These are phyloP conservation scores for Teratosphaeria nubilosa DNA, from an alignment of 2,329 filamentous ascomycete species.

Conservation along the genomic window DNA sequence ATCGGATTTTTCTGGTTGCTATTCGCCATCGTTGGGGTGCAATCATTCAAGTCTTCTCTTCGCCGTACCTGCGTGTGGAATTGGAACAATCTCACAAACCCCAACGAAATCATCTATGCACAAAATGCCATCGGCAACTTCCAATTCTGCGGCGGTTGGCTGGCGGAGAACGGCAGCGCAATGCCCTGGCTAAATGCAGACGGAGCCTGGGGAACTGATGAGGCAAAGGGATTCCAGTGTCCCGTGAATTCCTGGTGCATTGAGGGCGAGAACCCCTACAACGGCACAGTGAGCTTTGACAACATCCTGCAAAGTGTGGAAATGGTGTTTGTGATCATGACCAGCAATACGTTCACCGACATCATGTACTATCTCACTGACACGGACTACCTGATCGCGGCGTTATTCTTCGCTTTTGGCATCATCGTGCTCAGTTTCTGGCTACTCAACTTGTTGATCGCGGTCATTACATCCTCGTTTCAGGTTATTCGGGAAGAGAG, in stretches of 20 bases:
- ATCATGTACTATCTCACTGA: slow-evolving; percentile 88
- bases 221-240: slow-evolving; percentile 78
- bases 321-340: slow-evolving; percentile 96
- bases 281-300: slow-evolving; percentile 85
- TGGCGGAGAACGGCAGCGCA: slow-evolving; percentile 45
- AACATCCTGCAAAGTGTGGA: slow-evolving; percentile 88
- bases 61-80: slow-evolving; percentile 42
- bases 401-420: slow-evolving; percentile 60
- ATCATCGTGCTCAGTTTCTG: slow-evolving; percentile 93
- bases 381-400: slow-evolving; percentile 79
- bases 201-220: slow-evolving; percentile 40
- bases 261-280: slow-evolving; percentile 67
- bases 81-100: slow-evolving; percentile 36
- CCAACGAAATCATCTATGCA: slow-evolving; percentile 43
- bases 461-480: slow-evolving; percentile 96
- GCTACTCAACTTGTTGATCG: slow-evolving; percentile 89
- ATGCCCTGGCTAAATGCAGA: slow-evolving; percentile 59
- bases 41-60: slow-evolving; percentile 63
- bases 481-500: slow-evolving; percentile 97
- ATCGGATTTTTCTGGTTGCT: slow-evolving; percentile 96
- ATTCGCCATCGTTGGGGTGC: slow-evolving; percentile 92
- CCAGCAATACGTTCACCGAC: slow-evolving; percentile 91
- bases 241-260: slow-evolving; percentile 75
- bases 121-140: slow-evolving; percentile 40
- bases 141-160: slow-evolving; percentile 79